A percentile compares a stretch with the other conserved stretches of the same genome.
These are phyloP conservation scores for Scedosporium boydii DNA, from an alignment of 2,329 filamentous ascomycete genomes.

Conservation along the genomic window DNA sequence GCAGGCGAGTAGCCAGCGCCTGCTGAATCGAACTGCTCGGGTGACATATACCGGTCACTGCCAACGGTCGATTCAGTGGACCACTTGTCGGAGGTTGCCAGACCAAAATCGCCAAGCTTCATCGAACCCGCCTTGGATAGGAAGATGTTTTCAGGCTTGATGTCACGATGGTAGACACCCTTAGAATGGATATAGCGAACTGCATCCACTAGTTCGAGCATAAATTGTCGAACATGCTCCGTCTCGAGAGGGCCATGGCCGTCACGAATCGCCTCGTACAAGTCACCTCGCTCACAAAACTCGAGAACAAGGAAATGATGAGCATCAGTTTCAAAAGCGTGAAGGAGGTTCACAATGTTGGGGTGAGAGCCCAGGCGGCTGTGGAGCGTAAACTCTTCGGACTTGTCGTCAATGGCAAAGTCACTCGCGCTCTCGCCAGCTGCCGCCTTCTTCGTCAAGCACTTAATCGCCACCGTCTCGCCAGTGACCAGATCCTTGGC, in stretches of 20 bases:
- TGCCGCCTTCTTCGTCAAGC: constrained; percentile 73
- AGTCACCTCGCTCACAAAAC: constrained; percentile 87
- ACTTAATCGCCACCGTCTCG: constrained; percentile 88
- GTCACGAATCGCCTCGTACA: constrained; percentile 93
- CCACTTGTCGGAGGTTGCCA: constrained; percentile 84
- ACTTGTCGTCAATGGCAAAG: constrained; percentile 71
- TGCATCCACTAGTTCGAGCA: constrained; percentile 86
- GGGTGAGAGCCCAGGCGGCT: constrained; percentile 67
- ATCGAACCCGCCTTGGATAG: constrained; percentile 75
- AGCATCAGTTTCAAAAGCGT: constrained; percentile 84
- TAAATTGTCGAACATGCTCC: constrained; percentile 93
- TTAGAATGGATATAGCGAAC: constrained; percentile 85
- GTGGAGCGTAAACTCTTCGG: constrained; percentile 74
- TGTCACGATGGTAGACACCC: constrained; percentile 91
- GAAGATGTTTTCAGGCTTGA: constrained; percentile 99
- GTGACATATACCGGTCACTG: constrained; percentile 98
- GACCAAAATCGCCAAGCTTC: constrained; percentile 95
- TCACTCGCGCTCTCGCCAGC: constrained; percentile 49
- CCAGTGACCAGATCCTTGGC: constrained; percentile 71
- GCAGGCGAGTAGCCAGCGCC: constrained; percentile 84
- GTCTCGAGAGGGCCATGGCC: constrained; percentile 85
- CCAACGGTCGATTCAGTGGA: constrained; percentile 89
- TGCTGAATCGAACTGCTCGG: constrained; percentile 90
- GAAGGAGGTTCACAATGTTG: constrained; percentile 87
- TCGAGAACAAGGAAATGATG: constrained; percentile 91